A percentile compares a stretch with the other conserved stretches of the same genome.
Evolutionary conservation across 2,329 filamentous ascomycete species (phyloP).

Genomic region (Aspergillus japonicus): DNA sequence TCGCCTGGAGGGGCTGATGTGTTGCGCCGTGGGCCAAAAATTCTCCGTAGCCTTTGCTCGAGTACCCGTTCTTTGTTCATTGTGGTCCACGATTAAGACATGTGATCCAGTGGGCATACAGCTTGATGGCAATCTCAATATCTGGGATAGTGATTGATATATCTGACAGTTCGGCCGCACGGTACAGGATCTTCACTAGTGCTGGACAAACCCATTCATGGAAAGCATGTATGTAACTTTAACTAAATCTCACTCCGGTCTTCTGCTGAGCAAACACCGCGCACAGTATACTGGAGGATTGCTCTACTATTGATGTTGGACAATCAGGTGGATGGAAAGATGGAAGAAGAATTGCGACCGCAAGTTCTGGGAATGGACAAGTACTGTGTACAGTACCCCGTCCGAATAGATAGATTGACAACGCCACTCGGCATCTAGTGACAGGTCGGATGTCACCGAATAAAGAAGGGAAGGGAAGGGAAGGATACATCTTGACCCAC

Average conservation of each 20-base stretch:
- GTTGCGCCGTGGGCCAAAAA: too few relatives aligned
- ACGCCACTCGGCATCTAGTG: background rate
- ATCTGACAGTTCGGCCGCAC: too few relatives aligned
- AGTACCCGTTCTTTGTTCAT: too few relatives aligned
- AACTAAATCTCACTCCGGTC: background rate
- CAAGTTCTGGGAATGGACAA: background rate
- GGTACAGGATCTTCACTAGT: too few relatives aligned
- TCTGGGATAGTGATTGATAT: too few relatives aligned
- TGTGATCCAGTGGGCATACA: too few relatives aligned
- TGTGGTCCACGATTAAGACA: too few relatives aligned
- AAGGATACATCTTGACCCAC: conserved; percentile 10
- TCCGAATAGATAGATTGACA: background rate
- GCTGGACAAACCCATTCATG: too few relatives aligned
- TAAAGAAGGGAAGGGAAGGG: background rate
- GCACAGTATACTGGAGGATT: background rate
- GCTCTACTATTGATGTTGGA: background rate
- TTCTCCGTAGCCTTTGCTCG: too few relatives aligned
- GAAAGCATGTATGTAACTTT: too few relatives aligned
- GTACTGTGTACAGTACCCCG: background rate
- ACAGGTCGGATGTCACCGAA: conserved; percentile 16
- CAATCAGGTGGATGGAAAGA: background rate
- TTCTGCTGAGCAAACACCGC: background rate
- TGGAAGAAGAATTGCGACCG: background rate
- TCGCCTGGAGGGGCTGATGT: too few relatives aligned
- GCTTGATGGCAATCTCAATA: too few relatives aligned